Evolutionary conservation across 148 eudicot species (phyloP).

Genomic region (Agrostemma githago): DNA sequence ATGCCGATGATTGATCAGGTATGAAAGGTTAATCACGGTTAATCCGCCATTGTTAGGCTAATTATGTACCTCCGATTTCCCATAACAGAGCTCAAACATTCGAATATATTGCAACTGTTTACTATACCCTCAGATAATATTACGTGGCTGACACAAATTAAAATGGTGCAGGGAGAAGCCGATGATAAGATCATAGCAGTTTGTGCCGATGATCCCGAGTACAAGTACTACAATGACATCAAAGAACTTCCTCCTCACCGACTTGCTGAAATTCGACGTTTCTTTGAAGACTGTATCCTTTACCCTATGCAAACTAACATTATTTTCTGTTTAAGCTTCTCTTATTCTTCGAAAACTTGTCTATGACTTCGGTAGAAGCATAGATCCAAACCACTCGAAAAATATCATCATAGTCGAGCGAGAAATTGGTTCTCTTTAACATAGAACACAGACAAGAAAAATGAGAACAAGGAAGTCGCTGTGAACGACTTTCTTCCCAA

Average conservation of each 20-base stretch:
- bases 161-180: slow-evolving; percentile 34
- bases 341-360: neutral
- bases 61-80: neutral
- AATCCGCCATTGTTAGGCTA: neutral
- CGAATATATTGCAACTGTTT: neutral
- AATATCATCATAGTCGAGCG: no score
- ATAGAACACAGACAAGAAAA: slow-evolving; percentile 47
- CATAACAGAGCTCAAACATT: neutral
- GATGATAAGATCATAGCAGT: slow-evolving; percentile 54
- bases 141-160: neutral
- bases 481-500: slow-evolving; percentile 48
- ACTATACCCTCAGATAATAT: neutral
- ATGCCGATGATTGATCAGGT: slow-evolving; percentile 94
- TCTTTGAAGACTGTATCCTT: slow-evolving; percentile 54
- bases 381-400: no score
- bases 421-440: slow-evolving; percentile 5
- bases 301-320: neutral
- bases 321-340: neutral
- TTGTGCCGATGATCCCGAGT: slow-evolving; percentile 55
- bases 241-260: slow-evolving; percentile 55
- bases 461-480: slow-evolving; percentile 55
- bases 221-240: slow-evolving; percentile 41
- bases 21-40: neutral
- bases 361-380: neutral
- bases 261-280: slow-evolving; percentile 43